Base-by-base conservation (phyloP, 192 early-diverging fungal genomes). In the Coemansia interrupta region DNA sequence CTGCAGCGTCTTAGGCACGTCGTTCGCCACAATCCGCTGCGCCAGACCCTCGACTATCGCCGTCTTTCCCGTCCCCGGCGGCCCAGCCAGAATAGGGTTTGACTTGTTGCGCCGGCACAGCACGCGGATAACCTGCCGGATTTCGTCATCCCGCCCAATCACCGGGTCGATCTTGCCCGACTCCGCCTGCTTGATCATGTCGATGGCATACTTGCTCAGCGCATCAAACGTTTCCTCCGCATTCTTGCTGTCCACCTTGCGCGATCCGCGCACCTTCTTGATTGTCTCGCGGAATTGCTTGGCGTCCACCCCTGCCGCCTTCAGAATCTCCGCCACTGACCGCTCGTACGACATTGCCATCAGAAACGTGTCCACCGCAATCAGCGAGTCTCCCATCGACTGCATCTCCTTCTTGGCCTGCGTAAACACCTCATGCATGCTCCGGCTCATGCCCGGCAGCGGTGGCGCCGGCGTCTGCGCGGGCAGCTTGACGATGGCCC, bases 81-180 rank as follows among this genome's bases (percentile, higher is more conserved):
- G 88, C 13, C 93, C 93, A 59, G 94, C 86, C 55, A 96, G 72
- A 2, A 90, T 87, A 7, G 93, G 92, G 63, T 94, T 94, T 73
- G 92, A 92, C 73, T 96, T 96, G 14, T 90, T 93, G 48, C 92
- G 80, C 47, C 92, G 80, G 19, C 90, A 85, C 15, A 96, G 82
- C 14, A 99, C 90, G n/a, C 92, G 90, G 56, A 99, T 92, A 20
- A 97, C 91, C 28, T 94, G 84, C 13, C 95, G 83, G 70, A 96
- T 97, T 66, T 96, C 95, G 26, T 97, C 94, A 68, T 96, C 95
- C 24, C 96, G 87, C 19, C 95, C 95, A 72, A 99, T 95, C 49
- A 94, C 89, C 0, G 96, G 96, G 70, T 99, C 96, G 10, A 99
- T 84, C 70, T 97, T 96, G 22, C 94, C 95, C 11, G 80, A 76